Percentiles rank a stretch among this genome's conserved stretches.
phyloP scores from a whole-genome alignment of 2,329 filamentous ascomycete species.

The Colletotrichum cordylinicola region DNA sequence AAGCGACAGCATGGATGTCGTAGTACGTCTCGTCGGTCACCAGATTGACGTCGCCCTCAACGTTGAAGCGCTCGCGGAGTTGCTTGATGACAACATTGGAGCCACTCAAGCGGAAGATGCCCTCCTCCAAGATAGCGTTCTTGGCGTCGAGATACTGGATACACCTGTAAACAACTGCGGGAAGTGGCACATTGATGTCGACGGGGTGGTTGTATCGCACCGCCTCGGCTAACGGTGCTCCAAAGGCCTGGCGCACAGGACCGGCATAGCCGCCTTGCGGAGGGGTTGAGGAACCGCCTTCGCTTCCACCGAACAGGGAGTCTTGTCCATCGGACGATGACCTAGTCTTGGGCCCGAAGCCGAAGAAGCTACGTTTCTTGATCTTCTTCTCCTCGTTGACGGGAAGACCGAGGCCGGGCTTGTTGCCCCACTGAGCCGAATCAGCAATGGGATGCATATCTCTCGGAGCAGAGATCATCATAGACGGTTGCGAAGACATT shows the following conservation, averaged over 20 bases:
- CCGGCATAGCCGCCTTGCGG: conserved; percentile 51
- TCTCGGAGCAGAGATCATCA: conserved; percentile 81
- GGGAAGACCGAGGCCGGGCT: conserved; percentile 56
- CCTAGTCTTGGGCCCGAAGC: conserved; percentile 68
- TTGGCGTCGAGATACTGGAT: conserved; percentile 90
- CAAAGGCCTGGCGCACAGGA: conserved; percentile 77
- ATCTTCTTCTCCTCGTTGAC: conserved; percentile 76
- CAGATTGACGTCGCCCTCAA: conserved; percentile 88
- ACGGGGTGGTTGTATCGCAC: conserved; percentile 79
- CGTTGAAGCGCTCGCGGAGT: conserved; percentile 91
- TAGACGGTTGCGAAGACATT: conserved; percentile 46
- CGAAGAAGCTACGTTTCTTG: conserved; percentile 80
- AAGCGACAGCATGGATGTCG: conserved; percentile 95
- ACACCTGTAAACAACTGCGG: conserved; percentile 93
- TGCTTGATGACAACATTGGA: conserved; percentile 94
- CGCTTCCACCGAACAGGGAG: conserved; percentile 56
- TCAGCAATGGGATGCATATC: conserved; percentile 87
- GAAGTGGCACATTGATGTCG: conserved; percentile 77
- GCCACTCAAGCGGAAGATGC: conserved; percentile 96
- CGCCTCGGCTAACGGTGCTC: conserved; percentile 83
- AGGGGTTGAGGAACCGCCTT: conserved; percentile 49
- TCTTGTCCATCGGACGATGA: conserved; percentile 65
- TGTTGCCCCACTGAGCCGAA: conserved; percentile 85
- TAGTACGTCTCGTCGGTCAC: conserved; percentile 84
- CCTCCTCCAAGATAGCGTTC: conserved; percentile 84